phyloP scores from a whole-genome alignment of 257 asterid species.

The Solanum lycopersicoides region DNA sequence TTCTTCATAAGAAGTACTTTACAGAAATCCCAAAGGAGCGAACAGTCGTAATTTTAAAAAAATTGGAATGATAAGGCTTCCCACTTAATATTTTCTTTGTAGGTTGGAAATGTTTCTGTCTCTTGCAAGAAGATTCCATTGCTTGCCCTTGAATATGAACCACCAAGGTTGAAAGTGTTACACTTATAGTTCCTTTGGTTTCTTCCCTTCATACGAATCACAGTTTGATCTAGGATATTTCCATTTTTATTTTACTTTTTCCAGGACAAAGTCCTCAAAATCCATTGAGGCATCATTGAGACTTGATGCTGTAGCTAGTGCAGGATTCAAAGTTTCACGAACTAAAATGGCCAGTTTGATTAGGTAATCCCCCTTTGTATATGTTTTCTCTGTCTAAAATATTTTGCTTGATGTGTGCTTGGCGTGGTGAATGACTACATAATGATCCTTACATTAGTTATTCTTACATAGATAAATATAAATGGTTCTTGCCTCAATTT shows the following conservation, averaged over 20 bases:
- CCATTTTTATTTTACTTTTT: neutral
- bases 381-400: neutral
- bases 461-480: neutral
- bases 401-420: neutral
- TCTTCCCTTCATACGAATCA: neutral
- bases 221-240: neutral
- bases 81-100: conserved; percentile 8
- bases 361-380: conserved; percentile 29
- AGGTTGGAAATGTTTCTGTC: conserved; percentile 91
- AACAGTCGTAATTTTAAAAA: too few relatives aligned
- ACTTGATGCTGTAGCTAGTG: conserved; percentile 88
- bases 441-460: neutral
- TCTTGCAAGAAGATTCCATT: conserved; percentile 75
- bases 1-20: neutral
- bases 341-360: conserved; percentile 83
- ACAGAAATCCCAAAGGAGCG: neutral
- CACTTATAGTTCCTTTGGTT: neutral
- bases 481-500: neutral
- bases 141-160: conserved; percentile 89
- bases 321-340: conserved; percentile 90
- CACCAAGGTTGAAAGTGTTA: conserved; percentile 53
- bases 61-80: neutral
- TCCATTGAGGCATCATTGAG: conserved; percentile 82
- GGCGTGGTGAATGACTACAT: neutral
- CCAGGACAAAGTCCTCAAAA: conserved; percentile 61